Base-by-base conservation (phyloP, 2,329 filamentous ascomycete genomes). In the Septoria petroselini region DNA sequence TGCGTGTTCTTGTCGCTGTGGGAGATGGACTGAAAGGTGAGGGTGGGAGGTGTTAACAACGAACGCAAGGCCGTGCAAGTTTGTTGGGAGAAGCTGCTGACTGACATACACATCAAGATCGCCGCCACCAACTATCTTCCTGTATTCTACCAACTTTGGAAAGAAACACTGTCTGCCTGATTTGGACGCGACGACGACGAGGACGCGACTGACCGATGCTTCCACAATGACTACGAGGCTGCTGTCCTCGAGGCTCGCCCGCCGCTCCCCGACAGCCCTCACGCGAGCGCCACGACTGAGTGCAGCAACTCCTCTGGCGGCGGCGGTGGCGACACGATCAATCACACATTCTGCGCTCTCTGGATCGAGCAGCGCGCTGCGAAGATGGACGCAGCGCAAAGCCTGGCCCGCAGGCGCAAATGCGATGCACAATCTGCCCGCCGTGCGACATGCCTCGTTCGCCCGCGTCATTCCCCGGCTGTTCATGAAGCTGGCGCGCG, bases 401-500 rank as follows among this genome's bases (percentile, higher is more conserved):
- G 77, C 84, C 68, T 93, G 87, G 85, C 84, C 88, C n/a, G 76
- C 84, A 9, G 86, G 86, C 30, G 72, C 78, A 42, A 93, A 88
- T 64, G 80, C 84, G 17, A 88, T 95, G 60, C 91, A 95, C 70
- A 94, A 95, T 74, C 71, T 84, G 17, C 79, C 81, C 44, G 78
- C 79, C 12, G 77, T 83, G 34, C 76, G 83, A 44, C 77, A 77
- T 46, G 81, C 84, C 41, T 85, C 82, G 1, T 85, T 86, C 64
- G 76, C 76, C n/a, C 73, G 83, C 37, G 75, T 77, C 9, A 74
- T 98, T 25, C 94, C 94, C 1, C 91, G 88, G 67, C 77, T 98
- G 42, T 83, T 93, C n/a, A 72, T 93, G 65, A 98, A 96, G 74
- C 85, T 98, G 61, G 79, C 84, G 29, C 83, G 90, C 49, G 76